phyloP scores from a whole-genome alignment of 495 filamentous ascomycete genomes.

The Aspergillus homomorphus region DNA sequence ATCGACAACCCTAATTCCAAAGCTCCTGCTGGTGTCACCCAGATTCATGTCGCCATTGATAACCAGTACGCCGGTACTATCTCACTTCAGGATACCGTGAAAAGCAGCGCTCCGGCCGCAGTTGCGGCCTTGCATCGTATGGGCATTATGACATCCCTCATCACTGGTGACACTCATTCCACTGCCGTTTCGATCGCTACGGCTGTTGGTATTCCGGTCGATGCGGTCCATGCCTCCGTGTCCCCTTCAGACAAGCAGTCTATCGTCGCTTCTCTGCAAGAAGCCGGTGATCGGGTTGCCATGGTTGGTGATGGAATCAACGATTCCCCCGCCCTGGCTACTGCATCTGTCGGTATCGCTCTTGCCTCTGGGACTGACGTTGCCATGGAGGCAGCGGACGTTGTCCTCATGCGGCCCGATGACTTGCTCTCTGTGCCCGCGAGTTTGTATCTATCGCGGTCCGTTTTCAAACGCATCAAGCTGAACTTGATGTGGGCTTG shows the following conservation, averaged over 20 bases:
- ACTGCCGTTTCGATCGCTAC: slow-evolving; percentile 80
- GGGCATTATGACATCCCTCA: slow-evolving; percentile 82
- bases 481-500: slow-evolving; percentile 90
- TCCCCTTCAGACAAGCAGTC: slow-evolving; percentile 84
- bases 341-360: slow-evolving; percentile 88
- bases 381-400: slow-evolving; percentile 94
- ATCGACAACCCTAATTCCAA: slow-evolving; percentile 28
- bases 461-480: slow-evolving; percentile 91
- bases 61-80: slow-evolving; percentile 74
- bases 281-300: slow-evolving; percentile 69
- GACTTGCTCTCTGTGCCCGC: slow-evolving; percentile 90
- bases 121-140: slow-evolving; percentile 81
- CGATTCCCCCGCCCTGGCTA: slow-evolving; percentile 93
- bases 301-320: slow-evolving; percentile 99
- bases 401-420: slow-evolving; percentile 91
- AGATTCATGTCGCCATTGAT: slow-evolving; percentile 88
- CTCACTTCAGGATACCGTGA: slow-evolving; percentile 84
- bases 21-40: slow-evolving; percentile 65
- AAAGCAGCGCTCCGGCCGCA: slow-evolving; percentile 76
- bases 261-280: slow-evolving; percentile 76
- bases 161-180: slow-evolving; percentile 85
- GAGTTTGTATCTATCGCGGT: slow-evolving; percentile 72
- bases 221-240: slow-evolving; percentile 75
- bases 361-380: slow-evolving; percentile 93
- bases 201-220: slow-evolving; percentile 72